Evolutionary conservation across 306 rosid species (phyloP).

Genomic region (Malus sieversii): DNA sequence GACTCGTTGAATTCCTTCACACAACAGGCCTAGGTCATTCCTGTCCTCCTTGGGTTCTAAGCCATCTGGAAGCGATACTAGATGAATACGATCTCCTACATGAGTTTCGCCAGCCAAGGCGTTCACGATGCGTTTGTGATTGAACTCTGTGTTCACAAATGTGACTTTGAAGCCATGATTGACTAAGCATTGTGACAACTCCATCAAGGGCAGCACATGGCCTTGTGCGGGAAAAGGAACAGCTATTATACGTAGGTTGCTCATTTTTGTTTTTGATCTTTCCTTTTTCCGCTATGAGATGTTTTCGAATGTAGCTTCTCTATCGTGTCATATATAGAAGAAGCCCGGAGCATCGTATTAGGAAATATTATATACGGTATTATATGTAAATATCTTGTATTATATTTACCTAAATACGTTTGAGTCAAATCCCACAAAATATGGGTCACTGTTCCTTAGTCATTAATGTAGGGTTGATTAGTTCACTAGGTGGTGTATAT

Average conservation of each 20-base stretch:
- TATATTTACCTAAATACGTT: background rate
- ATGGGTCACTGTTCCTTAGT: no score
- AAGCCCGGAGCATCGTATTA: background rate
- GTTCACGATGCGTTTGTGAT: constrained; percentile 27
- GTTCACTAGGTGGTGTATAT: no score
- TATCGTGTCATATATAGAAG: background rate
- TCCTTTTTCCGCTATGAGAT: background rate
- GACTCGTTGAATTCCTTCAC: constrained; percentile 9
- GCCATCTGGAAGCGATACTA: constrained; percentile 48
- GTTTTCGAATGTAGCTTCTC: background rate
- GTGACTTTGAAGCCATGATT: constrained; percentile 48
- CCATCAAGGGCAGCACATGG: constrained; percentile 66
- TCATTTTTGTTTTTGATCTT: constrained; percentile 1
- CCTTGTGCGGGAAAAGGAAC: constrained; percentile 72
- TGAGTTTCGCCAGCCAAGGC: constrained; percentile 11
- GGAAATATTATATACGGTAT: background rate
- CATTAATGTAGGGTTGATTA: no score
- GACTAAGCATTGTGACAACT: constrained; percentile 35
- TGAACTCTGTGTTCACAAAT: constrained; percentile 37
- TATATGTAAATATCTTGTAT: no score
- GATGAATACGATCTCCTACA: constrained; percentile 12
- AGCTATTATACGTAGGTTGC: constrained; percentile 36
- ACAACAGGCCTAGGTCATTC: constrained; percentile 22
- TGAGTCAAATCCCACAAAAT: no score
- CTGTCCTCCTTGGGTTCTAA: constrained; percentile 30